Base-by-base conservation (phyloP, 352 stramenopile species). In the Phytophthora capsici region DNA sequence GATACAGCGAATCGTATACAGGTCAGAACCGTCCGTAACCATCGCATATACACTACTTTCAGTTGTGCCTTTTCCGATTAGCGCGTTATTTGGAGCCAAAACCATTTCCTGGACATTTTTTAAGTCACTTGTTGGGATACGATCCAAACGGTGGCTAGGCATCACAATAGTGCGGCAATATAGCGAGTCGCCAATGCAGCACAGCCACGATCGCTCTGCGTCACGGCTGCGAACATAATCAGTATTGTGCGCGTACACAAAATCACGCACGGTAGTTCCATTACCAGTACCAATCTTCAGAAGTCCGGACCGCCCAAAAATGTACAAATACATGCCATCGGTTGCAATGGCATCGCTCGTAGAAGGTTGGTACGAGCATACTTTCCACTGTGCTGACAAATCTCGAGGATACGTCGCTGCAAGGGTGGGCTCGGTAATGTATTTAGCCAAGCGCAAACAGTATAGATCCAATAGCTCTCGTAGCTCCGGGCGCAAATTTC, bases 101-200 rank as follows among this genome's bases (percentile, higher is more conserved):
- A 85, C 77, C 7, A 93, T 69, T 36, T 90, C 80, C 17, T 89
- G 75, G 23, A 93, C 63, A 19, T 26, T 45, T 4, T 67, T 37
- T 25, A 93, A 41, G 41, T 89, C 65, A 25, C 26, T 58, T 12
- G 63, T 76, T 26, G 32, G 40, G 17, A 93, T 90, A 20, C 84
- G 79, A 67, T 93, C 85, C 19, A 93, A 74, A 38, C 80, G 75
- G 40, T 77, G 76, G 8, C 78, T 74, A 44, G 80, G 78, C 81
- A 87, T 93, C 34, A 86, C 52, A 50, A 92, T 88, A 14, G 80
- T 93, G 61, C 85, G 83, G 34, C 85, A 93, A 51, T 91, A 93
- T 9, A 93, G 61, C 16, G 68, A 75, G 22, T 74, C 57, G 5
- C 68, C 78, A 51, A 91, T 86, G n/a, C 75, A 81, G 52, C 83